These are phyloP conservation scores for Sporothrix luriei DNA, from an alignment of 2,329 filamentous ascomycete genomes.

Conservation along the genomic window DNA sequence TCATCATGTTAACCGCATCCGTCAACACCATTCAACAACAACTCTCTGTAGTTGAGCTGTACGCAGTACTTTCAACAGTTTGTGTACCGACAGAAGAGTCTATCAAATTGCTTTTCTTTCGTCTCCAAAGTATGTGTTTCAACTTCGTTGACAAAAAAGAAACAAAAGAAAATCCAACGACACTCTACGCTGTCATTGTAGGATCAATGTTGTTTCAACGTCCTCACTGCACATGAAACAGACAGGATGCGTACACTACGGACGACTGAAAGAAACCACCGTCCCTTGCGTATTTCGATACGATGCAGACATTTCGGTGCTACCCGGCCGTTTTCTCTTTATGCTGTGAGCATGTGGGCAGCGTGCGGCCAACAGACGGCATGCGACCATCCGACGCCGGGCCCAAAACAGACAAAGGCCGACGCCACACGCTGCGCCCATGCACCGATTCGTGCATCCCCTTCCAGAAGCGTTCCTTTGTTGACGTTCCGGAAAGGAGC, in stretches of 20 bases:
- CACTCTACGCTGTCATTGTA: background rate
- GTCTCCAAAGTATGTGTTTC: background rate
- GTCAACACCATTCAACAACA: background rate
- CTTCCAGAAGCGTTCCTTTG: background rate
- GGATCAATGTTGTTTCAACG: no score
- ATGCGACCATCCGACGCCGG: background rate
- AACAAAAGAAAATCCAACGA: background rate
- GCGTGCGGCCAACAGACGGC: background rate
- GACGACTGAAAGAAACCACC: background rate
- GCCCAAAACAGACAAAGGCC: background rate
- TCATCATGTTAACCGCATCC: background rate
- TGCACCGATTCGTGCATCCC: background rate
- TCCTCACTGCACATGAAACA: background rate
- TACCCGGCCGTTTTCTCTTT: no score
- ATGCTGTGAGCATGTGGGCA: background rate
- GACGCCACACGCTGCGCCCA: background rate
- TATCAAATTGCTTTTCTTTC: background rate
- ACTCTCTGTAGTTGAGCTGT: no score
- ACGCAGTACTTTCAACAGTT: no score
- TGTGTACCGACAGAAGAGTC: background rate
- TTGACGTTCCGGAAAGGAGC: conserved; percentile 27
- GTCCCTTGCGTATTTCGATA: background rate
- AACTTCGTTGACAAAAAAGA: background rate
- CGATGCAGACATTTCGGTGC: background rate
- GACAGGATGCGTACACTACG: no score